Evolutionary conservation across 2,329 filamentous ascomycete species (phyloP), one percentile per base, ranked within the genome.

Genomic region (Claviceps africana): DNA sequence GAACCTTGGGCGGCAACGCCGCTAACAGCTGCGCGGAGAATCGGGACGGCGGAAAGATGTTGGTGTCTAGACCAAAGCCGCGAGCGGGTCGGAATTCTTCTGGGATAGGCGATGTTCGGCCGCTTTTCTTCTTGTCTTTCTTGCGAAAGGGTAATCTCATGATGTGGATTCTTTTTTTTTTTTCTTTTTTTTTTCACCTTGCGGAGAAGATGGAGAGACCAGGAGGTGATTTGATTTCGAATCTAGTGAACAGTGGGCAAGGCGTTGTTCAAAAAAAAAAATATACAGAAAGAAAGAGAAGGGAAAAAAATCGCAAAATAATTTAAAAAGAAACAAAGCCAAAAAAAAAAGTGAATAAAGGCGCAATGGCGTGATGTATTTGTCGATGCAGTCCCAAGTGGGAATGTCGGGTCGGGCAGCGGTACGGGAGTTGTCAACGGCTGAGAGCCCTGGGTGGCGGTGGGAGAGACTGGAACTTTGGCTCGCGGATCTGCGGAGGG

Each of bases 1-100:
- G 75, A 31, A 95, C 74, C n/a, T 76, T 70, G 28, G 76, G 69
- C 10, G 88, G 85, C 11, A 96, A 76, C 50, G 68, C 67, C 42
- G 71, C 69, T 48, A 81, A 72, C 39, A 68, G 56, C 15, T 61
- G 61, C 15, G 72, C 68, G 7, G 75, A 77, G 30, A 62, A 58
- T 25, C 59, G 58, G 5, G 69, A 72, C 9, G 72, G 70, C 52
- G 65, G 66, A 54, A 64, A 67, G 25, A 60, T 57, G 50, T 58
- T 60, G 19, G 60, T 54, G 30, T 59, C 57, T 43, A 60, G 55
- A 57, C 54, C 56, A 44, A 51, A 47, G 30, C 33, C 47, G 44
- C n/a, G 59, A 17, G 55, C 53, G 47, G 63, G 57, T n/a, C 61
- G 64, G 47, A 64, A 58, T 42, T 67, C 62, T 22, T 59, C 54